phyloP scores from a whole-genome alignment of 805 yeast genomes.

The Candida coleopterorum region DNA sequence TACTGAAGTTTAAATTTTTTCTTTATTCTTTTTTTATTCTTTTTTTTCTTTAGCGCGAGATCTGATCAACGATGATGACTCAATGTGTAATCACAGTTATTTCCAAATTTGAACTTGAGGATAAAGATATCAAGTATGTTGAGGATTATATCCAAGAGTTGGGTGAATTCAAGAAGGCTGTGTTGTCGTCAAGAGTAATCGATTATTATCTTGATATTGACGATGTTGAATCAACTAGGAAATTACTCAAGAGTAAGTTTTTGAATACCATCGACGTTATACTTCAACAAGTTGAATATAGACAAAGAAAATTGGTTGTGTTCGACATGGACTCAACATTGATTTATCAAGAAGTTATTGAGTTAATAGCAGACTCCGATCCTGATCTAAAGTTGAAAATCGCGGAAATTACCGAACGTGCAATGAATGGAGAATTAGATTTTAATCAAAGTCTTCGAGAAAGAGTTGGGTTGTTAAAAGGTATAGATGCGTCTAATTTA shows the following conservation, averaged over 20 bases:
- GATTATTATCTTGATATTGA: constrained; percentile 15
- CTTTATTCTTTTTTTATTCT: too few relatives aligned
- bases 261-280: constrained; percentile 15
- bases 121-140: neutral
- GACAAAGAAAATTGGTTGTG: constrained; percentile 59
- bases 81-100: constrained; percentile 1
- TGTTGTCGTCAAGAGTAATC: constrained; percentile 18
- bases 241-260: constrained; percentile 6
- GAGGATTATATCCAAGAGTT: neutral
- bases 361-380: constrained; percentile 78
- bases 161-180: neutral
- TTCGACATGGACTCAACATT: constrained; percentile 98
- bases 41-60: neutral
- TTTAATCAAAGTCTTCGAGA: constrained; percentile 73
- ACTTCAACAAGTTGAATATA: constrained; percentile 20
- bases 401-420: constrained; percentile 82
- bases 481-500: constrained; percentile 64
- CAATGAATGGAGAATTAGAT: constrained; percentile 96
- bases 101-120: neutral
- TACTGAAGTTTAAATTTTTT: constrained; percentile 1
- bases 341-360: constrained; percentile 95
- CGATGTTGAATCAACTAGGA: constrained; percentile 9
- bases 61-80: neutral
- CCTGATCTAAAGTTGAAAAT: constrained; percentile 89
- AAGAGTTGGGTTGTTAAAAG: constrained; percentile 77